A percentile compares a stretch with the other conserved stretches of the same genome.
phyloP scores from a whole-genome alignment of 2,329 filamentous ascomycete species.

The Cordyceps militaris region DNA sequence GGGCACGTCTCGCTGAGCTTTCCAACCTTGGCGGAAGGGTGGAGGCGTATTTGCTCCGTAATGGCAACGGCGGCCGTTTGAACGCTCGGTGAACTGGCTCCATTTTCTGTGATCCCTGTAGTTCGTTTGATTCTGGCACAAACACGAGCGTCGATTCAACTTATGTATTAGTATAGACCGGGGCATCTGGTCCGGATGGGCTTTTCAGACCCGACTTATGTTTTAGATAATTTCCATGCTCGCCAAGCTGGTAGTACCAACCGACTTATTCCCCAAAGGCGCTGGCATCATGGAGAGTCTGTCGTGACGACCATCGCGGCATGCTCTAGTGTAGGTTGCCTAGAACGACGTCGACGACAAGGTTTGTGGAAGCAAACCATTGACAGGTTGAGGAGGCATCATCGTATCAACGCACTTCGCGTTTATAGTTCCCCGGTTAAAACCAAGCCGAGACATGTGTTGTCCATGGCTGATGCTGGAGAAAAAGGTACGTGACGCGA shows the following conservation, averaged over 20 bases:
- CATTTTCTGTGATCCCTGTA: not conserved
- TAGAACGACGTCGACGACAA: not conserved
- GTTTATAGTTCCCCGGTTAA: no score
- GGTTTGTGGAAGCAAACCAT: no score
- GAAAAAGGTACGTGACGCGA: not conserved
- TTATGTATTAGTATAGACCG: not conserved
- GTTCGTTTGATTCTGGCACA: not conserved
- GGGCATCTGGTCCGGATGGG: slow-evolving; percentile 6
- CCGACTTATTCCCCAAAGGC: not conserved
- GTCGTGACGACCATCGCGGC: not conserved
- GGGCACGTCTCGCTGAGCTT: not conserved
- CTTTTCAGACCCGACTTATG: not conserved
- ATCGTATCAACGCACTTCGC: no score
- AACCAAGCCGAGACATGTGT: no score
- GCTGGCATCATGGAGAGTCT: not conserved
- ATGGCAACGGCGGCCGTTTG: not conserved
- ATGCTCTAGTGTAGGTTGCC: no score
- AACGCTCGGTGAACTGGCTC: not conserved
- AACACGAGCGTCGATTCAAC: not conserved
- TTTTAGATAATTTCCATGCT: not conserved
- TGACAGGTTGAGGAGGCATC: no score
- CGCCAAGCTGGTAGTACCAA: not conserved
- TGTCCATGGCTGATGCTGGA: no score
- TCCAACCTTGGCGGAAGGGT: not conserved
- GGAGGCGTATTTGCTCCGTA: not conserved